Base-by-base conservation (phyloP, 768 basidiomycete species). In the Pleurotus ostreatus region DNA sequence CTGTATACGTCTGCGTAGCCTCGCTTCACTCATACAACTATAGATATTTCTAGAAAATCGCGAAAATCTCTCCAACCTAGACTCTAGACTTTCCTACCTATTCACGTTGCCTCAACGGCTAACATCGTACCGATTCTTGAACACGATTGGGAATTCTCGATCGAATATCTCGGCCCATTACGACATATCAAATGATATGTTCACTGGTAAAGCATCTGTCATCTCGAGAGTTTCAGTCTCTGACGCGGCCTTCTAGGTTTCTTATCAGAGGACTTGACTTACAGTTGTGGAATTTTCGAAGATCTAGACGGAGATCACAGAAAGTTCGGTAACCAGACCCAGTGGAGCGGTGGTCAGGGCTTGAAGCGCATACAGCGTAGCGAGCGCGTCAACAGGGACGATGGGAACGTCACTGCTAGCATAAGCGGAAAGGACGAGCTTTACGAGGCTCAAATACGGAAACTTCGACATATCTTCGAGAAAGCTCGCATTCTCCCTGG, bases 121-220 rank as follows among this genome's bases (percentile, higher is more conserved):
- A 22, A 81, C 82, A 4, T 81, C 80, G 23, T 81, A 79, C 47
- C 78, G 82, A 16, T 85, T 89, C 62, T 71, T 84, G 49, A 86
- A 86, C 64, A 82, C 84, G 4, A 76, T 89, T 43, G 73, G 78
- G 48, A 87, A 86, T 64, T 80, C 84, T 7, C 74, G 81, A 5
- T 80, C 78, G 13, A 89, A 89, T 63, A 86, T 89, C 59, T 83
- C 82, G 37, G 85, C 87, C 3, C 88, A 89, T 66, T 89, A 91
- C 66, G 89, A 92, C 64, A 84, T 89, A 49, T 85, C 84, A 4
- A 90, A 92, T 65, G 79, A 77, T 6, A 88, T 89, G 86, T 89
- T 89, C 64, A 74, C 76, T 56, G 82, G 82, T 81, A 47, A 61
- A 59, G 59, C 57, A 62, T 49, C 44, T 46, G 22, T 18, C 37